Base-by-base conservation (phyloP, 2,329 filamentous ascomycete genomes). In the Penicillium frequentans region DNA sequence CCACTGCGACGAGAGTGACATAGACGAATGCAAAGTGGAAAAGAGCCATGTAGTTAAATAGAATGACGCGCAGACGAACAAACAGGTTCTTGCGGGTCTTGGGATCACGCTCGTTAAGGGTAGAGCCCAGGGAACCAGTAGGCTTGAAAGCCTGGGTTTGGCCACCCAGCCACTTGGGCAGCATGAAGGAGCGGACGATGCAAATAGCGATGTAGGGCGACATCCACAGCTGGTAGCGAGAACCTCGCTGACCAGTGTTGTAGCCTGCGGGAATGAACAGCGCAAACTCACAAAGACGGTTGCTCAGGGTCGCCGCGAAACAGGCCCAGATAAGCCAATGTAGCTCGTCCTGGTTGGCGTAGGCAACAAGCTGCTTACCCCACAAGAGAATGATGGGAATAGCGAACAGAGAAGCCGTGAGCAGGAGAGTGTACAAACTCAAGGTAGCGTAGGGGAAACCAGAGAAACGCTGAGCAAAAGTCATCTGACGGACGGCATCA, bases 141-240 rank as follows among this genome's bases (percentile, higher is more conserved):
- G 85, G 80, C 65, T 83, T 84, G 75, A 87, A 87, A 21, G 81
- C 83, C 68, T 83, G 80, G 0, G 79, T 71, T 65, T 84, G 77
- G 21, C 84, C 85, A 16, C 85, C 85, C 16, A 87, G 79, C 84
- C 84, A 86, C 8, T 68, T 79, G 26, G 84, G 84, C 3, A 86
- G 75, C 14, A 86, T 63, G 64, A 86, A 86, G 1, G 83, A 79
- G 3, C 83, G 82, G 51, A 86, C 71, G 53, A 86, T 80, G 64
- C 81, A 83, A 11, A 85, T 74, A 0, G 83, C 82, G 58, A 85
- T 83, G 70, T 85, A 87, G 0, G 84, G 84, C 7, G 84, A 79
- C 84, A 86, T 86, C 84, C 84, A 87, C 27, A 86, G 74, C 69
- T 85, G 81, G 60, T 82, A 82, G 4, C 82, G 77, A 2, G 79